Evolutionary conservation across 257 asterid species (phyloP).

Genomic region (Penstemon eatonii): DNA sequence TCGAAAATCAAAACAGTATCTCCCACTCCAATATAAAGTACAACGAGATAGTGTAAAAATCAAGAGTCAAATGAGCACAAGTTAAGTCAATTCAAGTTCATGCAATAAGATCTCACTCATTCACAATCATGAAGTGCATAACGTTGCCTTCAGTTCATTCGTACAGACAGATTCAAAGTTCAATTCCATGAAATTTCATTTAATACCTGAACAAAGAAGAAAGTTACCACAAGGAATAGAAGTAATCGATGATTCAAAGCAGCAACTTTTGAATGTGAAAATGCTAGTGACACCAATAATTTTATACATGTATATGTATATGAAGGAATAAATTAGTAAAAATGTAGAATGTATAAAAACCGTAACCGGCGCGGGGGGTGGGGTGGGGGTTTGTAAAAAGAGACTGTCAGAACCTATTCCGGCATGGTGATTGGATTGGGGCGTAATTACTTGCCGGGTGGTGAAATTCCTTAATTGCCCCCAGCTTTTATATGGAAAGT

Average conservation of each 20-base stretch:
- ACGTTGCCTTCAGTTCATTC: constrained; percentile 9
- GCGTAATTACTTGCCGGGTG: too few relatives aligned
- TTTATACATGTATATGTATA: too few relatives aligned
- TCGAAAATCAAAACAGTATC: too few relatives aligned
- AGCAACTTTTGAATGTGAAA: constrained; percentile 15
- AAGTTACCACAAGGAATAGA: constrained; percentile 34
- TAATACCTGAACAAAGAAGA: not conserved
- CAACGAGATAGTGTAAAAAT: not conserved
- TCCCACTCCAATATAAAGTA: too few relatives aligned
- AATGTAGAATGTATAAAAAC: too few relatives aligned
- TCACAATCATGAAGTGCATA: constrained; percentile 22
- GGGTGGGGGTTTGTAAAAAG: constrained; percentile 8
- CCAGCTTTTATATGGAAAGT: too few relatives aligned
- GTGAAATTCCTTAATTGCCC: too few relatives aligned
- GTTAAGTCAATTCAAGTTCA: constrained; percentile 12
- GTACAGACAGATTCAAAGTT: constrained; percentile 27
- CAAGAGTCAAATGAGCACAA: not conserved
- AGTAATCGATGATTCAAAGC: constrained; percentile 27
- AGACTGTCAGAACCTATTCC: constrained; percentile 53
- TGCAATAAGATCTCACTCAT: constrained; percentile 37
- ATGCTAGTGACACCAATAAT: not conserved
- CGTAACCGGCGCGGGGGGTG: constrained; percentile 15
- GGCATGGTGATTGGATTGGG: constrained; percentile 39
- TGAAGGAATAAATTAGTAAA: too few relatives aligned
- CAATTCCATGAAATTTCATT: not conserved